Conservation (phyloP, 371 early-diverging fungal species). For the Conidiobolus incongruus region DNA sequence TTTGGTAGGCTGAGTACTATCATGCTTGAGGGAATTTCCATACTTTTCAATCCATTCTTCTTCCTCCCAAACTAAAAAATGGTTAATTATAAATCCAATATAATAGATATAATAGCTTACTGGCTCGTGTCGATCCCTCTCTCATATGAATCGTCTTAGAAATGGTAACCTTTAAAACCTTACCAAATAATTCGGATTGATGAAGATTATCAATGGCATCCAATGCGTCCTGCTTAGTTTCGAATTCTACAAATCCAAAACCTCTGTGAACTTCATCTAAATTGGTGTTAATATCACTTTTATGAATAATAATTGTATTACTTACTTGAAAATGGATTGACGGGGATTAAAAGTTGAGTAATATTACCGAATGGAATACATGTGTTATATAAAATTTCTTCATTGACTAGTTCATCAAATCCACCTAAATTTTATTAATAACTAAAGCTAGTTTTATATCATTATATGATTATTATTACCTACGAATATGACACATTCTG, state of each 20-base stretch:
- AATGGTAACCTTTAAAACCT: conserved; percentile 65
- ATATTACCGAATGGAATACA: conserved; percentile 95
- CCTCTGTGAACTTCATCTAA: conserved; percentile 55
- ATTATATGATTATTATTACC: too few relatives aligned
- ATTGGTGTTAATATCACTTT: too few relatives aligned
- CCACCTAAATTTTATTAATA: conserved; percentile 41
- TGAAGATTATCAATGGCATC: conserved; percentile 93
- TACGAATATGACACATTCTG: too few relatives aligned
- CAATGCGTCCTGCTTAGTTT: conserved; percentile 52
- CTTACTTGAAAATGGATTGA: conserved; percentile 45
- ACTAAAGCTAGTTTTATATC: too few relatives aligned
- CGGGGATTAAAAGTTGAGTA: conserved; percentile 61
- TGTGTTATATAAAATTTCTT: conserved; percentile 56
- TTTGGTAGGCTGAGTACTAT: too few relatives aligned
- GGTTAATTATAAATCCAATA: too few relatives aligned
- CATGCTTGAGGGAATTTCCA: too few relatives aligned
- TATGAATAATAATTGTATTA: conserved; percentile 1
- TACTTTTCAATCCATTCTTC: too few relatives aligned
- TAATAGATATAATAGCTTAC: too few relatives aligned
- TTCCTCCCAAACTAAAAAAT: too few relatives aligned
- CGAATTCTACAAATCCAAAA: conserved; percentile 89
- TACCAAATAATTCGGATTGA: conserved; percentile 64
- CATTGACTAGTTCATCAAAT: conserved; percentile 55
- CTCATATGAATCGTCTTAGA: too few relatives aligned
- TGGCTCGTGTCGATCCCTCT: too few relatives aligned